Percentiles rank a stretch among this genome's conserved stretches.
These are phyloP conservation scores for Schizophyllum amplum DNA, from an alignment of 1,284 basidiomycete species.

Conservation along the genomic window DNA sequence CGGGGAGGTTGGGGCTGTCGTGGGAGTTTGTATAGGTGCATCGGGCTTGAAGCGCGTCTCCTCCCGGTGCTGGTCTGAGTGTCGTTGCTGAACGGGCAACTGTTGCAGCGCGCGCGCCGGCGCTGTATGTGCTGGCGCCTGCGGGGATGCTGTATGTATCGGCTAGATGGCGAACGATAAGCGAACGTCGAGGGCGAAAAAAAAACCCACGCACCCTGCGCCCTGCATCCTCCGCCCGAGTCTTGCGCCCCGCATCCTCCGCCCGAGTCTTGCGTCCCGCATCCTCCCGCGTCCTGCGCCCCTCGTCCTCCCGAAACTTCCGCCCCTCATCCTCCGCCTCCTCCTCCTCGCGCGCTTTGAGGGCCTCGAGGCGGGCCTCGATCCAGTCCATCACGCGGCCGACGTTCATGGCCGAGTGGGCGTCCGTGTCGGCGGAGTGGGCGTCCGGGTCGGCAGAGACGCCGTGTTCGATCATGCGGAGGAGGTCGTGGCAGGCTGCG, in stretches of 20 bases:
- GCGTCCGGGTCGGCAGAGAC: conserved; percentile 42
- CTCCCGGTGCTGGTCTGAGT: conserved; percentile 8
- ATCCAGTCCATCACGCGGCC: conserved; percentile 75
- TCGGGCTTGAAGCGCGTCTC: conserved; percentile 9
- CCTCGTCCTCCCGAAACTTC: conserved; percentile 39
- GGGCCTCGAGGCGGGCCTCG: conserved; percentile 62
- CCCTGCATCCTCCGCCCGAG: conserved; percentile 33
- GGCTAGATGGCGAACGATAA: neutral
- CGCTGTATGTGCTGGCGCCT: neutral
- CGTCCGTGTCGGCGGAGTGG: neutral
- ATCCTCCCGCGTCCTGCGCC: conserved; percentile 26
- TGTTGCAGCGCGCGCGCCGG: neutral
- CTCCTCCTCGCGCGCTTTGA: conserved; percentile 62
- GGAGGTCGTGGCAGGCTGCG: conserved; percentile 66
- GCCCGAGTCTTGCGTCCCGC: conserved; percentile 30
- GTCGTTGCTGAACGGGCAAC: conserved; percentile 13
- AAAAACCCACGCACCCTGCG: neutral
- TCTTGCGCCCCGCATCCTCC: conserved; percentile 62
- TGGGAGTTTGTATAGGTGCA: conserved; percentile 3
- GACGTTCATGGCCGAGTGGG: conserved; percentile 41
- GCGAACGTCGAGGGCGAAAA: neutral
- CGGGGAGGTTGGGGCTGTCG: conserved; percentile 3
- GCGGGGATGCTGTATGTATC: neutral
- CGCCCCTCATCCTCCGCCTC: conserved; percentile 71
- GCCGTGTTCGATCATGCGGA: conserved; percentile 73